A percentile compares a stretch with the other conserved stretches of the same genome.
Conservation (phyloP, 192 early-diverging fungal species). For the Haplosporangium gracile region DNA sequence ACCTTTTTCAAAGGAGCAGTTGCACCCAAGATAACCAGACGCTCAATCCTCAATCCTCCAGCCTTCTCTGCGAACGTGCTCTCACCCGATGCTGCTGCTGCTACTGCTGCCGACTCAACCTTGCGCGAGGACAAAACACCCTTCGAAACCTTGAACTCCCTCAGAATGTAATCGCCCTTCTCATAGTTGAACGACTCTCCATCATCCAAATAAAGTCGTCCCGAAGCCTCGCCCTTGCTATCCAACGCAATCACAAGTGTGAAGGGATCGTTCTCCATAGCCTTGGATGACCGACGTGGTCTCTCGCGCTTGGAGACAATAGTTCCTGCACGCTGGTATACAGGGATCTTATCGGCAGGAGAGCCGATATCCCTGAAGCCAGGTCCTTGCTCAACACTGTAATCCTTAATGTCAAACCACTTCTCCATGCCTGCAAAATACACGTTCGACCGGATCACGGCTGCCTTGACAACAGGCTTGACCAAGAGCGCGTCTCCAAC, state of each 20-base stretch:
- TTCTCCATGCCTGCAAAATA: conserved; percentile 80
- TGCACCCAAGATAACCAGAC: conserved; percentile 57
- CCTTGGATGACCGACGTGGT: conserved; percentile 80
- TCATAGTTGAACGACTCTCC: conserved; percentile 83
- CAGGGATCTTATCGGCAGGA: conserved; percentile 83
- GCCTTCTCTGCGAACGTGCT: conserved; percentile 40
- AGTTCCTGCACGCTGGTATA: conserved; percentile 89
- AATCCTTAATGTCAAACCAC: conserved; percentile 76
- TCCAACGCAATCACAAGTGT: conserved; percentile 89
- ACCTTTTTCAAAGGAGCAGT: conserved; percentile 43
- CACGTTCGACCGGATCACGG: conserved; percentile 70
- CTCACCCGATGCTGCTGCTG: neutral
- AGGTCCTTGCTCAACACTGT: conserved; percentile 55
- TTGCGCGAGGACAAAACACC: conserved; percentile 58
- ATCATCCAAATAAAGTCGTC: conserved; percentile 93
- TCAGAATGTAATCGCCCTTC: conserved; percentile 75
- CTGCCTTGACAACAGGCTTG: conserved; percentile 74
- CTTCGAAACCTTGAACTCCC: conserved; percentile 65
- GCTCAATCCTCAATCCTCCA: conserved; percentile 57
- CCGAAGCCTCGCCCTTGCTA: conserved; percentile 74
- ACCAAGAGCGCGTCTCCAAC: conserved; percentile 86
- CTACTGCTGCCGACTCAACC: neutral
- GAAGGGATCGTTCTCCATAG: conserved; percentile 90
- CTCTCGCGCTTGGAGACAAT: conserved; percentile 92
- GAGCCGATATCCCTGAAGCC: conserved; percentile 68